Evolutionary conservation across 1,284 basidiomycete species (phyloP).

Genomic region (Earliella scabrosa): DNA sequence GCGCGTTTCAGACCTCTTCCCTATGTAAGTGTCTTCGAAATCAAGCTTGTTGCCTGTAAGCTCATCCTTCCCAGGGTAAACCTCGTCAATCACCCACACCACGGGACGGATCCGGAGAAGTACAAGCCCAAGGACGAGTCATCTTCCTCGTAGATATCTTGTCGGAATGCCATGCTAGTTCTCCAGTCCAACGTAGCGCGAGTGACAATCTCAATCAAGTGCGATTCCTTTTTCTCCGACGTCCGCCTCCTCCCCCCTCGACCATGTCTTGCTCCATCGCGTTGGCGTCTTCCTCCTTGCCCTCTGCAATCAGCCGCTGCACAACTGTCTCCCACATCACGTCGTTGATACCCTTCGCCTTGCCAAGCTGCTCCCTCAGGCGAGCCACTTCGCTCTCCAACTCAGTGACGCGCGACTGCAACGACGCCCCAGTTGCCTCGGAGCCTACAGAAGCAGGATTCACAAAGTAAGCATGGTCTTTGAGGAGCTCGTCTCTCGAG

Average conservation of each 20-base stretch:
- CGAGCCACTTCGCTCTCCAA: slow-evolving; percentile 73
- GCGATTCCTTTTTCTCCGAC: slow-evolving; percentile 29
- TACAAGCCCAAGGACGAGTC: slow-evolving; percentile 50
- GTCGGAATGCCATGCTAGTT: slow-evolving; percentile 10
- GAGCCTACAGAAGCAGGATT: slow-evolving; percentile 40
- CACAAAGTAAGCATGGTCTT: slow-evolving; percentile 65
- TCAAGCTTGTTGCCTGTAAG: slow-evolving; percentile 5
- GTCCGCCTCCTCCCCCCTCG: slow-evolving; percentile 14
- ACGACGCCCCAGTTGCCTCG: slow-evolving; percentile 40
- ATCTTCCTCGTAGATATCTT: slow-evolving; percentile 22
- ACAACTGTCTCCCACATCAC: slow-evolving; percentile 89
- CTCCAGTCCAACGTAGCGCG: neutral
- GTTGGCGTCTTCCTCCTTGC: slow-evolving; percentile 28
- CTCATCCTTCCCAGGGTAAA: slow-evolving; percentile 72
- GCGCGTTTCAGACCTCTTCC: slow-evolving; percentile 56
- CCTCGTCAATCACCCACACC: slow-evolving; percentile 87
- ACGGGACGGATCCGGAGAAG: slow-evolving; percentile 86
- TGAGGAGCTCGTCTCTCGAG: slow-evolving; percentile 54
- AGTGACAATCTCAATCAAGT: slow-evolving; percentile 12
- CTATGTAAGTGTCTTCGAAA: slow-evolving; percentile 57
- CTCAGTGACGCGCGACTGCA: slow-evolving; percentile 63
- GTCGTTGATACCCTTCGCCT: slow-evolving; percentile 86
- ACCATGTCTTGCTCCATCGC: slow-evolving; percentile 6
- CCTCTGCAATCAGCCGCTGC: slow-evolving; percentile 54
- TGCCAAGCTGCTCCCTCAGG: slow-evolving; percentile 71